A percentile compares a stretch with the other conserved stretches of the same genome.
These are phyloP conservation scores for Cystofilobasidium bisporidii DNA, from an alignment of 768 basidiomycete genomes.

Conservation along the genomic window DNA sequence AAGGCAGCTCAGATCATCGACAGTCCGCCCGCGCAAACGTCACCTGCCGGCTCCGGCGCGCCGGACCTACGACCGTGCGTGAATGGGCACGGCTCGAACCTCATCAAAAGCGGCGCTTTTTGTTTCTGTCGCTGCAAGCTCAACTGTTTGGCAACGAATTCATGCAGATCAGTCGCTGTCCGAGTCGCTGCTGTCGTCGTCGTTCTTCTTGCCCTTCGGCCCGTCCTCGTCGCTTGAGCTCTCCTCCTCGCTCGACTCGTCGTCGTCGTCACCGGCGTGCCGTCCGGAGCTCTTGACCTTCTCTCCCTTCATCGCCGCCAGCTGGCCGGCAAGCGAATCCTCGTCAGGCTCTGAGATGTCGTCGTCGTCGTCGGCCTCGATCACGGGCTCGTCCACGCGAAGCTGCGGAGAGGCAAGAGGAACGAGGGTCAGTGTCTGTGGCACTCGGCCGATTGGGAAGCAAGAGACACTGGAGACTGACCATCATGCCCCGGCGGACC, in stretches of 20 bases:
- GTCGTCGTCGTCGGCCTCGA: constrained; percentile 56
- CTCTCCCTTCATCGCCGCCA: constrained; percentile 89
- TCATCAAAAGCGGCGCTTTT: too few species aligned
- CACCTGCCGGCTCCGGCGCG: too few species aligned
- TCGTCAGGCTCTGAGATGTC: constrained; percentile 98
- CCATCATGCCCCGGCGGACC: constrained; percentile 57
- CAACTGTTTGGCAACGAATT: too few species aligned
- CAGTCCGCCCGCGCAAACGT: too few species aligned
- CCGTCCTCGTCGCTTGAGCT: constrained; percentile 39
- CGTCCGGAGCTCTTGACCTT: constrained; percentile 61
- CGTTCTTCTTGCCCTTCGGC: constrained; percentile 22
- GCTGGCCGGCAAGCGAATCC: constrained; percentile 90
- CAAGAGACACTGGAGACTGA: constrained; percentile 41
- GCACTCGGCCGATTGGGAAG: too few species aligned
- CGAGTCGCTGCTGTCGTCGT: constrained; percentile 21
- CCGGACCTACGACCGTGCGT: too few species aligned
- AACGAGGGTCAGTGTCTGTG: constrained; percentile 12
- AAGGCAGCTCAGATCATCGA: too few species aligned
- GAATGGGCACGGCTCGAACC: too few species aligned
- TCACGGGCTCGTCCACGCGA: constrained; percentile 65
- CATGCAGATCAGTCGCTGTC: constrained; percentile 16
- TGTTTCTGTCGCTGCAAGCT: too few species aligned
- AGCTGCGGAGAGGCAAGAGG: constrained; percentile 47
- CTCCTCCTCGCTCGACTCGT: constrained; percentile 47
- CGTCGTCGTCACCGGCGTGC: constrained; percentile 49